Percentiles rank a stretch among this genome's conserved stretches.
Evolutionary conservation across 345 rosid species (phyloP).

Genomic region (Ailanthus altissimus): DNA sequence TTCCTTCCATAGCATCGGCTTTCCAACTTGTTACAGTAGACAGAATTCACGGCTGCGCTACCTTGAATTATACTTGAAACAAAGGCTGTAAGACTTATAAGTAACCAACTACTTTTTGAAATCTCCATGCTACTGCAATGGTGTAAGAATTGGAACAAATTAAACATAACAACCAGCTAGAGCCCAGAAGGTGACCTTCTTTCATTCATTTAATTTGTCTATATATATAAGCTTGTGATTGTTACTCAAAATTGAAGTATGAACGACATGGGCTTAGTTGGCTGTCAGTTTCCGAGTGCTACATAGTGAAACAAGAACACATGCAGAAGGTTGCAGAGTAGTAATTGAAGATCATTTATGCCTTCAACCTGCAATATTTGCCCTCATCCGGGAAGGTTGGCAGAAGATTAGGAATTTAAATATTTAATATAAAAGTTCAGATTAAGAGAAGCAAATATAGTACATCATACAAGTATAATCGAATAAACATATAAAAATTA

Average conservation of each 20-base stretch:
- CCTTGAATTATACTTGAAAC: constrained; percentile 21
- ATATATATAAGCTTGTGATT: not conserved
- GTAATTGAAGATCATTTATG: not conserved
- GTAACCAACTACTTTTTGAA: not conserved
- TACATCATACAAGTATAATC: too few relatives aligned
- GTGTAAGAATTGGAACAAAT: not conserved
- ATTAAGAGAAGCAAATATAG: too few relatives aligned
- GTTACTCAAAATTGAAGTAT: constrained; percentile 5
- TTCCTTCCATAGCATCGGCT: constrained; percentile 36
- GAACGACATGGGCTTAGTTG: not conserved
- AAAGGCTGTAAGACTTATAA: not conserved
- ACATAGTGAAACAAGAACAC: constrained; percentile 13
- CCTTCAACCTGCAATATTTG: not conserved
- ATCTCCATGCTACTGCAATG: constrained; percentile 13
- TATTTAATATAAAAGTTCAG: not conserved
- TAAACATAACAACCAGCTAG: not conserved
- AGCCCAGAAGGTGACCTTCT: too few relatives aligned
- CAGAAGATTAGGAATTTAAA: not conserved
- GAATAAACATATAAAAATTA: too few relatives aligned
- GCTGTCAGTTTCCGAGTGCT: not conserved
- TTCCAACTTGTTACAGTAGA: constrained; percentile 26
- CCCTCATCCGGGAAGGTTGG: not conserved
- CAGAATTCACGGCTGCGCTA: constrained; percentile 26
- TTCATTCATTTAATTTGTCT: not conserved
- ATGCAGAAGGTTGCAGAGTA: too few relatives aligned